phyloP scores from a whole-genome alignment of 768 basidiomycete genomes.

The Asterophora lycoperdoides region DNA sequence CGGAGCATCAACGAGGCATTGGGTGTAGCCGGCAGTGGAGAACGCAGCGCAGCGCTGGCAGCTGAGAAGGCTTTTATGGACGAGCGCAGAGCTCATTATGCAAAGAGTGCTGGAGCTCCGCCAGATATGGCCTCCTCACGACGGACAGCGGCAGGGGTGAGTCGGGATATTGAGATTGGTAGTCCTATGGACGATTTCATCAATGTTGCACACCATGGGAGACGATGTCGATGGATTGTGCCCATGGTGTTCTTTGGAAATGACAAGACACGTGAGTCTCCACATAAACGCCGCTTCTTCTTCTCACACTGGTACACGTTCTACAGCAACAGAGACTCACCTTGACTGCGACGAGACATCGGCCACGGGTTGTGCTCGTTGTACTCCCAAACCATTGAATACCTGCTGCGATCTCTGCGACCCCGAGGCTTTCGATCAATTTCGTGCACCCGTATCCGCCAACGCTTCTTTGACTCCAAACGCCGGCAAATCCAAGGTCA shows the following conservation, averaged over 20 bases:
- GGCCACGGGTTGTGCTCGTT: slow-evolving; percentile 3
- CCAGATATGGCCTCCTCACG: too few relatives aligned
- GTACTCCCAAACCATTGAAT: neutral
- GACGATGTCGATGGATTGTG: slow-evolving; percentile 1
- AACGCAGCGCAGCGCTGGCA: too few relatives aligned
- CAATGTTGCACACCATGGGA: slow-evolving; percentile 1
- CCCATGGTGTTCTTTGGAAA: slow-evolving; percentile 6
- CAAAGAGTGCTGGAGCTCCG: too few relatives aligned
- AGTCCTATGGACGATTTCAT: slow-evolving; percentile 10
- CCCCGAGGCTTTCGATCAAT: slow-evolving; percentile 7
- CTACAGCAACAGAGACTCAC: slow-evolving; percentile 5
- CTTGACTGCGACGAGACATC: slow-evolving; percentile 2
- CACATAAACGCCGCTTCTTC: neutral
- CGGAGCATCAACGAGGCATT: too few relatives aligned
- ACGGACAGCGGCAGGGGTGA: too few relatives aligned
- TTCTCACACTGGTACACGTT: neutral
- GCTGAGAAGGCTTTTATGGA: too few relatives aligned
- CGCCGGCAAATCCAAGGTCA: too few relatives aligned
- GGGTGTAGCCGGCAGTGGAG: too few relatives aligned
- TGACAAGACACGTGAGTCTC: neutral
- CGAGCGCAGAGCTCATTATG: too few relatives aligned
- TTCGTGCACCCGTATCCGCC: too few relatives aligned
- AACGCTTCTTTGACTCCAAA: too few relatives aligned
- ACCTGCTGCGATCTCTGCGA: slow-evolving; percentile 11
- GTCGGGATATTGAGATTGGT: neutral